Percentiles rank a stretch among this genome's conserved stretches.
Conservation (phyloP, 2,329 filamentous ascomycete species). For the Plectosphaerella cucumerina region DNA sequence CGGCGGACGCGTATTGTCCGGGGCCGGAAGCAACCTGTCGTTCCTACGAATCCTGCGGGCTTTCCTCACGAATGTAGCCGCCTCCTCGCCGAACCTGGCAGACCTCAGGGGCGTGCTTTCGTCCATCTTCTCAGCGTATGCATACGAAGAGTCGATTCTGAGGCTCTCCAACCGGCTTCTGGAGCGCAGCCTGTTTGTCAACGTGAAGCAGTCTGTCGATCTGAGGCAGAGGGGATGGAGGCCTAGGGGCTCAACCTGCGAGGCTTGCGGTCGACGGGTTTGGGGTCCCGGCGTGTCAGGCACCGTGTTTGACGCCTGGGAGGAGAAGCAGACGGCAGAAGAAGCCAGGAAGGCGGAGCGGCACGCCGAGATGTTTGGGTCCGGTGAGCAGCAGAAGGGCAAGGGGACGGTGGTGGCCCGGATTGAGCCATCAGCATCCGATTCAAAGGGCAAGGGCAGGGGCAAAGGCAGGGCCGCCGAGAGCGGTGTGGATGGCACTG, state of each 20-base stretch:
- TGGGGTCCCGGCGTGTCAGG: slow-evolving; percentile 86
- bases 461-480: slow-evolving; percentile 36
- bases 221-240: slow-evolving; percentile 85
- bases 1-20: slow-evolving; percentile 29
- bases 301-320: slow-evolving; percentile 78
- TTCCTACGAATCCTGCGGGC: slow-evolving; percentile 87
- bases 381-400: slow-evolving; percentile 33
- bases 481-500: slow-evolving; percentile 32
- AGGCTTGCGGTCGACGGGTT: slow-evolving; percentile 73
- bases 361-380: slow-evolving; percentile 30
- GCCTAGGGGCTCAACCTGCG: slow-evolving; percentile 80
- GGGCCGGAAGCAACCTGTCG: slow-evolving; percentile 56
- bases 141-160: slow-evolving; percentile 89
- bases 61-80: slow-evolving; percentile 79
- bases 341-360: slow-evolving; percentile 38
- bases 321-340: slow-evolving; percentile 52
- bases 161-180: slow-evolving; percentile 80
- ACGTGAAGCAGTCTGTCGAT: slow-evolving; percentile 69
- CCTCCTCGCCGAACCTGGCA: slow-evolving; percentile 77
- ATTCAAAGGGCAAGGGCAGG: slow-evolving; percentile 32
- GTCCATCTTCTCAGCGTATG: slow-evolving; percentile 92
- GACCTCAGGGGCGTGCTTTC: slow-evolving; percentile 80
- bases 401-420: slow-evolving; percentile 24
- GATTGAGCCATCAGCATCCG: slow-evolving; percentile 6
- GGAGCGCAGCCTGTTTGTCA: slow-evolving; percentile 82